Base-by-base conservation (phyloP, 2,329 filamentous ascomycete genomes). In the Rachicladosporium sp. region DNA sequence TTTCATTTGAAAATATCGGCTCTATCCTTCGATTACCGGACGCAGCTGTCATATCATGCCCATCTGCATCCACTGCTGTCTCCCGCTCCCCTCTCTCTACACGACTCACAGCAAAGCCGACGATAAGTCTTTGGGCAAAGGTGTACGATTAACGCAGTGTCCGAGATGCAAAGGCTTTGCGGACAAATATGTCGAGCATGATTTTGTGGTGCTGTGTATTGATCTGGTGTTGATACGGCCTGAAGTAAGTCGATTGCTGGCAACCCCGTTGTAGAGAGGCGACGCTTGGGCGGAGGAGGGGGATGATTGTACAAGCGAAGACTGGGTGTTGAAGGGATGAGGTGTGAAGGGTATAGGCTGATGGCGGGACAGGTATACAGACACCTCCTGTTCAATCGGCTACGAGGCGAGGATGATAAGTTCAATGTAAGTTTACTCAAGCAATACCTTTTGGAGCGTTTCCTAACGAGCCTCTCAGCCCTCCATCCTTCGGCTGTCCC, bases 141-240 rank as follows among this genome's bases (percentile, higher is more conserved):
- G 91, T 52, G 93, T 98, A 49, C 84, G 91, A 13, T 69, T 98
- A 53, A 96, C 89, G 6, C 89, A 96, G 62, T 98, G 91, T 66
- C 87, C 86, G 61, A 87, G 87, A 57, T 98, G 91, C 70, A 89
- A 91, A 53, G 78, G 83, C 44, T 96, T 98, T 68, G 78, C 77
- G 60, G 91, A 98, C 68, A 96, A 96, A 72, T 98, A 98, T 63
- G 91, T 98, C 59, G 91, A 98, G 69, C 88, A 96, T 68, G 91
- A 98, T 66, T 95, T 93, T 66, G 89, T 98, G 35, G 87, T 98
- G 48, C 69, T 96, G 42, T 98, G 96, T 57, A 96, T 98, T 60
- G 91, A 98, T 63, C 65, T 98, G 45, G 87, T 98, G 46, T 72
- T 98, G 62, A 95, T 98, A 56, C 98, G 96, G 64, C 89, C 89